These are phyloP conservation scores for Boletus vinaceobasis DNA, from an alignment of 768 basidiomycete species.

Conservation along the genomic window DNA sequence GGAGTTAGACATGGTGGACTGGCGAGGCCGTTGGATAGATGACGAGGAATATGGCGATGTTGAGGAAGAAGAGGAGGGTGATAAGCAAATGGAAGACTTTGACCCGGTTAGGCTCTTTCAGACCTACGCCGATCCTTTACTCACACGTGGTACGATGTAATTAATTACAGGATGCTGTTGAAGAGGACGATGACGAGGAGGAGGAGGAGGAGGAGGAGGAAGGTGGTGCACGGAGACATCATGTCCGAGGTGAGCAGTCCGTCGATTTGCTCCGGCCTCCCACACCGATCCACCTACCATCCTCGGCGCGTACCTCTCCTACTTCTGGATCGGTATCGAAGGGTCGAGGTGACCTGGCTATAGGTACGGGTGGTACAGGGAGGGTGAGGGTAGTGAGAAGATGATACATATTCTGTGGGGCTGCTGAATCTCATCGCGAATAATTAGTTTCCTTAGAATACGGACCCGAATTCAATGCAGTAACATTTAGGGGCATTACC, in stretches of 20 bases:
- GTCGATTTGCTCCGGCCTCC: constrained; percentile 35
- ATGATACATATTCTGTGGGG: constrained; percentile 28
- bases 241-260: constrained; percentile 36
- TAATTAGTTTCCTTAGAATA: constrained; percentile 8
- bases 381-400: constrained; percentile 53
- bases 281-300: constrained; percentile 40
- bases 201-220: constrained; percentile 39
- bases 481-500: constrained; percentile 10
- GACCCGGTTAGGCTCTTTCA: constrained; percentile 55
- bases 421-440: constrained; percentile 7
- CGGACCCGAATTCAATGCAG: not conserved
- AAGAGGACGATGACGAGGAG: constrained; percentile 60
- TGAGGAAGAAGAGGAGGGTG: constrained; percentile 49
- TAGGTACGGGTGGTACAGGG: constrained; percentile 30
- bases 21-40: constrained; percentile 84
- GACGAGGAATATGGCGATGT: constrained; percentile 73
- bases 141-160: constrained; percentile 11
- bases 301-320: constrained; percentile 50
- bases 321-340: constrained; percentile 47
- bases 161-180: constrained; percentile 44
- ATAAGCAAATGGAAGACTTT: constrained; percentile 83
- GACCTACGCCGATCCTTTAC: not conserved
- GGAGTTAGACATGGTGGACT: constrained; percentile 86
- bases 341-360: constrained; percentile 36
- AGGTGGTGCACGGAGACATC: constrained; percentile 25